Conservation (phyloP, 2,329 filamentous ascomycete species). For the Fusarium penzigii region DNA sequence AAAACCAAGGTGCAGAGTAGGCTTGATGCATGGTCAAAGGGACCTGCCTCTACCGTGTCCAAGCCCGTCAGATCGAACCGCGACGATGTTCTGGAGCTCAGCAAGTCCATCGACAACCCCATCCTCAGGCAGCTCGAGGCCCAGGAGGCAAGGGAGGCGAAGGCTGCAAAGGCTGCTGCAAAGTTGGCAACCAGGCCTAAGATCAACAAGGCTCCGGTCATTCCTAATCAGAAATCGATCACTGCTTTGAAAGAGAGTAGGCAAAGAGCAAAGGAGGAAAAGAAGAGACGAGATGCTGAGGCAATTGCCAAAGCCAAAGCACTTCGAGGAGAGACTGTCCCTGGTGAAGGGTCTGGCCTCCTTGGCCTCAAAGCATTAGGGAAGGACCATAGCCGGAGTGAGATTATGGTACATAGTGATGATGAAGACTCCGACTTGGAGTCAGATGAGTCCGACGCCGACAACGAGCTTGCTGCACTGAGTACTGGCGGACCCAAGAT, state of each 20-base stretch:
- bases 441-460: conserved; percentile 53
- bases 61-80: conserved; percentile 41
- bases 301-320: conserved; percentile 68
- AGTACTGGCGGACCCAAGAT: conserved; percentile 50
- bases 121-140: conserved; percentile 49
- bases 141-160: conserved; percentile 34
- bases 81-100: conserved; percentile 49
- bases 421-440: conserved; percentile 76
- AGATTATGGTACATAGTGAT: conserved; percentile 87
- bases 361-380: conserved; percentile 70
- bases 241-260: conserved; percentile 67
- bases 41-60: conserved; percentile 27
- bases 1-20: conserved; percentile 57
- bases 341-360: conserved; percentile 77
- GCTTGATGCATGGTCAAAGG: conserved; percentile 63
- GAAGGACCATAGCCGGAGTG: conserved; percentile 79
- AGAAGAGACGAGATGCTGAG: conserved; percentile 70
- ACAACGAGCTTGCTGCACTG: conserved; percentile 50
- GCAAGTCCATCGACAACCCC: conserved; percentile 48
- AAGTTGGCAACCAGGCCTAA: conserved; percentile 34
- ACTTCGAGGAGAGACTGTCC: conserved; percentile 37
- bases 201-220: conserved; percentile 17
- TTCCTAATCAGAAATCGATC: conserved; percentile 40
- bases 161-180: conserved; percentile 26
- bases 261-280: conserved; percentile 73